A percentile compares a stretch with the other conserved stretches of the same genome.
Conservation (phyloP, 495 filamentous ascomycete genomes). For the Penicillium malachiteum region DNA sequence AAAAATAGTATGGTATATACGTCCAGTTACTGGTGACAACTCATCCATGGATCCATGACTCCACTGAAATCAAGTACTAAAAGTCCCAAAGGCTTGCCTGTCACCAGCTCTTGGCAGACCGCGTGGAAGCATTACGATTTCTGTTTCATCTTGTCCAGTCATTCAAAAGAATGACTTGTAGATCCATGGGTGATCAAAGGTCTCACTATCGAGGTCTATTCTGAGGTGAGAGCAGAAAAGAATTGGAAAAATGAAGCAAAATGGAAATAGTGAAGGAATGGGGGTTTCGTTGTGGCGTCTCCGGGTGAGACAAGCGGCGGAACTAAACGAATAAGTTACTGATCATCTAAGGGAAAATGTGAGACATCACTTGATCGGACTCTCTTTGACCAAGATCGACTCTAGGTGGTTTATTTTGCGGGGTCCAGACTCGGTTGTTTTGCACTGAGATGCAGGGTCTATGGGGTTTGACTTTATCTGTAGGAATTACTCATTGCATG, state of each 20-base stretch:
- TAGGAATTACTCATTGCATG: not conserved
- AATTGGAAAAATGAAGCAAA: not conserved
- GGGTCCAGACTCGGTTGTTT: not conserved
- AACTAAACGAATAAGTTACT: not conserved
- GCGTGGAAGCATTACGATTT: constrained; percentile 24
- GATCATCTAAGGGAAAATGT: constrained; percentile 3
- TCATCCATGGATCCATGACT: not conserved
- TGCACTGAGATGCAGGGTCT: not conserved
- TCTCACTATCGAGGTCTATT: not conserved
- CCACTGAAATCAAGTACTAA: not conserved
- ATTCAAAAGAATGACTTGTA: not conserved
- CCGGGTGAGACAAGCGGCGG: constrained; percentile 9
- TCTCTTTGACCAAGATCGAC: not conserved
- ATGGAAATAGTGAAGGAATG: not conserved
- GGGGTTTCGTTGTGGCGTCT: constrained; percentile 4
- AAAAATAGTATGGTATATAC: not conserved
- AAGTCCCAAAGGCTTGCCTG: not conserved
- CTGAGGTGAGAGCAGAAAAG: not conserved
- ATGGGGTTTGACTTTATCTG: not conserved
- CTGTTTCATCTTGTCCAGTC: not conserved
- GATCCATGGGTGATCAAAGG: not conserved
- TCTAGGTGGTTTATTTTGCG: not conserved
- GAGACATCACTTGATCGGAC: constrained; percentile 10
- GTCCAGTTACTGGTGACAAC: not conserved
- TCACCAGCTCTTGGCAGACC: constrained; percentile 12